Conservation (phyloP, 495 filamentous ascomycete species). For the Collariella sp. region DNA sequence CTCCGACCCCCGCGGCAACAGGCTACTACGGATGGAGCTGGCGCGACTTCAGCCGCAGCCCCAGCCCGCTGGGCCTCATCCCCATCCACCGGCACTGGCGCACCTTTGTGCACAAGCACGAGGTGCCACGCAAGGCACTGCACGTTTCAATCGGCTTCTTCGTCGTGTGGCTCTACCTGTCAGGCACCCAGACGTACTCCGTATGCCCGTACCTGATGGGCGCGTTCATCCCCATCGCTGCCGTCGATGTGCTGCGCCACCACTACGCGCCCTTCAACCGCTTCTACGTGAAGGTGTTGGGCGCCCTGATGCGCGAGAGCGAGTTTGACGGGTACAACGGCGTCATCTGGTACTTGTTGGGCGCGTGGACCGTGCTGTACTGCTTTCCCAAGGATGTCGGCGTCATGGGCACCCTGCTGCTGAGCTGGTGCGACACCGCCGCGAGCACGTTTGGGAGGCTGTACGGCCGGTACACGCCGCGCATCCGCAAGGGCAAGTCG, state of each 20-base stretch:
- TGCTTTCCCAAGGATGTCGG: conserved; percentile 94
- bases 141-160: conserved; percentile 96
- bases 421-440: conserved; percentile 97
- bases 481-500: conserved; percentile 79
- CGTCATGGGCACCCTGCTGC: conserved; percentile 74
- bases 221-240: conserved; percentile 80
- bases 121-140: conserved; percentile 65
- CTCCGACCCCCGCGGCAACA: conserved; percentile 43
- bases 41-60: conserved; percentile 76
- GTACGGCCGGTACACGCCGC: conserved; percentile 80
- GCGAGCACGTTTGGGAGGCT: conserved; percentile 85
- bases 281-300: conserved; percentile 73
- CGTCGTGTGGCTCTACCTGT: conserved; percentile 71
- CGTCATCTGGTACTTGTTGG: conserved; percentile 91
- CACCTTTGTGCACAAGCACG: conserved; percentile 65
- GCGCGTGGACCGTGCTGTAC: conserved; percentile 73
- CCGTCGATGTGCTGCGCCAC: conserved; percentile 75
- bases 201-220: conserved; percentile 78
- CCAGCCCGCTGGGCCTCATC: conserved; percentile 87
- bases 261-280: conserved; percentile 71
- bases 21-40: conserved; percentile 51
- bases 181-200: conserved; percentile 58
- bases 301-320: conserved; percentile 91
- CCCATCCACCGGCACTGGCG: conserved; percentile 78
- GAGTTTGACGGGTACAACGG: conserved; percentile 92